Base-by-base conservation (phyloP, 23 red algal species). In the Gracilaria gracilis region DNA sequence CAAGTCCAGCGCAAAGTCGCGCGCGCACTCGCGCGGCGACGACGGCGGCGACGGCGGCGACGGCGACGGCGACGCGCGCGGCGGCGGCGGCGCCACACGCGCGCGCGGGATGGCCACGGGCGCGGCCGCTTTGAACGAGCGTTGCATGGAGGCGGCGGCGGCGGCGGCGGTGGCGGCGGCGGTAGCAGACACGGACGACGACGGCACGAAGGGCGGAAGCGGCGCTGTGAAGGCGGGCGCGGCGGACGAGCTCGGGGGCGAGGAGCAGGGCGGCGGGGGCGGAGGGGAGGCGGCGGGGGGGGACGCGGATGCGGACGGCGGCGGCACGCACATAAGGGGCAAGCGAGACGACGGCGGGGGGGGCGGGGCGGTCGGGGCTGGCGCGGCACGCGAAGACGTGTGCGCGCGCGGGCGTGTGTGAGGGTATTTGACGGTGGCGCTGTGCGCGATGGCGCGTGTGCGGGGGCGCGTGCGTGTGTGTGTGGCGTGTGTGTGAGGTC, bases 71-170 rank as follows among this genome's bases (percentile, higher is more conserved):
- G 23, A 14, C 4, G 24, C 8, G 55, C 46, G 80, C 61, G 6
- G 57, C 20, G 36, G 67, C 19, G 20, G 13, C 59, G 23, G 54
- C 54, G 55, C 19, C 11, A 2, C 11, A 2, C 37, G 80, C 0
- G 54, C n/a, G 80, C 32, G 33, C 53, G 61, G 81, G 46, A 69
- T 46, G 29, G 55, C n/a, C 14, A 85, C 57, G 42, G 81, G 59
- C 31, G 81, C 65, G 28, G 81, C n/a, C 13, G 72, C 44, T 27
- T 54, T 77, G 72, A 77, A 77, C 23, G 81, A 47, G 81, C 59
- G 57, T 20, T 64, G 81, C 31, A 69, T 69, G 81, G 57, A 0
- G 65, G 28, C 31, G 57, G 58, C 11, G 38, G 61, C 25, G 81
- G 61, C 48, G 55, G n/a, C 47, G 39, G 80, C n/a, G 80, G 39